Evolutionary conservation across 2,329 filamentous ascomycete species (phyloP).

Genomic region (Laburnicola sp.): DNA sequence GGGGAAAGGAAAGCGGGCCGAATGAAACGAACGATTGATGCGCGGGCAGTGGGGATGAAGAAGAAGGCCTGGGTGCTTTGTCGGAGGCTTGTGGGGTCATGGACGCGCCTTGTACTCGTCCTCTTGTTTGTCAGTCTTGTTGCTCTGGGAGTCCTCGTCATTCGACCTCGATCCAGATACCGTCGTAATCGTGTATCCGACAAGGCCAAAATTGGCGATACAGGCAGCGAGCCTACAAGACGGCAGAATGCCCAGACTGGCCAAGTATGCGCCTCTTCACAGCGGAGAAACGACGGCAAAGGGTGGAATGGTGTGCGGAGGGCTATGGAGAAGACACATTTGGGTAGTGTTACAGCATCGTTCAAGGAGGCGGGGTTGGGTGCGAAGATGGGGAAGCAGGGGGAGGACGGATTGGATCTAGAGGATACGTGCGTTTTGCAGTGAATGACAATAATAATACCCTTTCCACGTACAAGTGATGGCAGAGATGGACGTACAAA

Average conservation of each 20-base stretch:
- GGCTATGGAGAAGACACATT: not conserved
- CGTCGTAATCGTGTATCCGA: too few species aligned
- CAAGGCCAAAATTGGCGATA: too few species aligned
- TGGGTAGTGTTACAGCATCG: not conserved
- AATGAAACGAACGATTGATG: not conserved
- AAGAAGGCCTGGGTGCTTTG: not conserved
- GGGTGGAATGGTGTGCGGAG: not conserved
- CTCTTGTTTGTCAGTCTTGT: not conserved
- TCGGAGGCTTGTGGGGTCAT: not conserved
- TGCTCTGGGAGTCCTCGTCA: not conserved
- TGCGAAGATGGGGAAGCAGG: conserved; percentile 1
- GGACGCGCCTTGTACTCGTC: not conserved
- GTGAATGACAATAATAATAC: too few species aligned
- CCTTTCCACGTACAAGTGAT: too few species aligned
- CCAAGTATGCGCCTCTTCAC: not conserved
- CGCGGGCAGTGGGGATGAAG: not conserved
- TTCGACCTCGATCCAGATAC: not conserved
- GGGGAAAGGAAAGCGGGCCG: not conserved
- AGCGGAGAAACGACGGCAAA: not conserved
- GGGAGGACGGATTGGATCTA: conserved; percentile 19
- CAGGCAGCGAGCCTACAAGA: too few species aligned
- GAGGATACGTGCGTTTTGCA: conserved; percentile 26
- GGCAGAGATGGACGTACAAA: too few species aligned
- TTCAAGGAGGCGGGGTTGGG: conserved; percentile 4
- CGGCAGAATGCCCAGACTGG: not conserved